Percentiles rank a stretch among this genome's conserved stretches.
phyloP scores from a whole-genome alignment of 192 early-diverging fungal species.

The Umbelopsis ramanniana region DNA sequence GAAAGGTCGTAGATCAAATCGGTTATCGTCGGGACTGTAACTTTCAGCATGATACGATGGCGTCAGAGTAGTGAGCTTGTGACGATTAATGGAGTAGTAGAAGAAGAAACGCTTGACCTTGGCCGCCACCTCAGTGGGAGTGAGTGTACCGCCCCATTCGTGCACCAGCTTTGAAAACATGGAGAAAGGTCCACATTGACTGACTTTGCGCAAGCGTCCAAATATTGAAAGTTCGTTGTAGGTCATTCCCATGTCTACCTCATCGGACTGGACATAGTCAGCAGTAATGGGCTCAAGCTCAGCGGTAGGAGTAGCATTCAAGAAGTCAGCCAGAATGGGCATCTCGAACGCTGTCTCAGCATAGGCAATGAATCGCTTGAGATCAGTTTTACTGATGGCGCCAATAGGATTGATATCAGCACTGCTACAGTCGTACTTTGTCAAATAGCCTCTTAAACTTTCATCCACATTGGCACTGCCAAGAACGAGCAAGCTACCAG shows the following conservation, averaged over 20 bases:
- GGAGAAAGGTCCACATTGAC: conserved; percentile 87
- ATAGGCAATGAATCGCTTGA: conserved; percentile 82
- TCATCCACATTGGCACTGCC: conserved; percentile 99
- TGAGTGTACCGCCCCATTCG: conserved; percentile 69
- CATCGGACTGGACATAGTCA: conserved; percentile 86
- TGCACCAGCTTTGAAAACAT: conserved; percentile 93
- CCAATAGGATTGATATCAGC: conserved; percentile 98
- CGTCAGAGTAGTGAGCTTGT: conserved; percentile 97
- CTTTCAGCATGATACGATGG: conserved; percentile 94
- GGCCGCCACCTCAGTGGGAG: conserved; percentile 72
- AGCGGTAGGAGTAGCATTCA: conserved; percentile 89
- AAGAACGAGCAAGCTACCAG: conserved; percentile 84
- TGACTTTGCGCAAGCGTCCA: conserved; percentile 88
- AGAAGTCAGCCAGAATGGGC: conserved; percentile 75
- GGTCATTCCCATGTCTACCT: conserved; percentile 98
- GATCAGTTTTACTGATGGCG: conserved; percentile 87
- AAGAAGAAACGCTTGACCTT: conserved; percentile 98
- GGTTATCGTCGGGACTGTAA: conserved; percentile 97
- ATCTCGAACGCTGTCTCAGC: conserved; percentile 67
- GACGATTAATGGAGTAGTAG: conserved; percentile 96
- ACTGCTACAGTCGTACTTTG: conserved; percentile 98
- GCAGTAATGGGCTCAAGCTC: conserved; percentile 93
- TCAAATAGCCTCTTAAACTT: conserved; percentile 94
- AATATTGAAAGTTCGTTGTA: conserved; percentile 92
- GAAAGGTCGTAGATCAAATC: conserved; percentile 96